These are phyloP conservation scores for Macadamia integrifolia DNA, from an alignment of 164 flowering plant genomes.

Conservation along the genomic window DNA sequence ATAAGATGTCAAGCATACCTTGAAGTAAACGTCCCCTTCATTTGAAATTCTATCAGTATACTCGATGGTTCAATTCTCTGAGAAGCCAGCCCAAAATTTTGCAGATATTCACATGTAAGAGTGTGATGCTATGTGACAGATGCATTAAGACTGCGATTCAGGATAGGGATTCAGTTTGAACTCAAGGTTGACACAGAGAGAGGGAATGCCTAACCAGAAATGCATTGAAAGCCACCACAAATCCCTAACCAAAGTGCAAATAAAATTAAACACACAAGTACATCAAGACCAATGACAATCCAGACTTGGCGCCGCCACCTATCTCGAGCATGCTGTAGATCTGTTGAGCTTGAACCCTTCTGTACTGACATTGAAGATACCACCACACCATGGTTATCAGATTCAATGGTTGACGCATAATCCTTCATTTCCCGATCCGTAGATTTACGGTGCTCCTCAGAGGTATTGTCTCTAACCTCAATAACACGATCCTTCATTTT, in stretches of 20 bases:
- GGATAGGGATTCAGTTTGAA: too few relatives aligned
- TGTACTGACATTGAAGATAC: constrained; percentile 40
- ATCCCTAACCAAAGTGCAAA: constrained; percentile 64
- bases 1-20: too few relatives aligned
- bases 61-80: too few relatives aligned
- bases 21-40: too few relatives aligned
- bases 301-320: constrained; percentile 67
- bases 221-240: constrained; percentile 51
- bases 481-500: constrained; percentile 49
- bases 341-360: constrained; percentile 44
- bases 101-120: too few relatives aligned
- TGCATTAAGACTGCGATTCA: too few relatives aligned
- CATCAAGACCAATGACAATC: constrained; percentile 72
- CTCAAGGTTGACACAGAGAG: too few relatives aligned
- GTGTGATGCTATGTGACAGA: too few relatives aligned
- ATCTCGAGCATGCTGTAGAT: constrained; percentile 36
- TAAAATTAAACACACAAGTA: constrained; percentile 47
- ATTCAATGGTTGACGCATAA: constrained; percentile 29
- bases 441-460: constrained; percentile 52
- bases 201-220: constrained; percentile 17
- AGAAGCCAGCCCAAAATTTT: too few relatives aligned
- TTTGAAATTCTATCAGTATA: too few relatives aligned
- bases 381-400: constrained; percentile 25
- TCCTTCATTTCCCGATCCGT: constrained; percentile 44
- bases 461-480: constrained; percentile 37